phyloP scores from a whole-genome alignment of 164 flowering plant genomes.

The Chimonanthus salicifolius region DNA sequence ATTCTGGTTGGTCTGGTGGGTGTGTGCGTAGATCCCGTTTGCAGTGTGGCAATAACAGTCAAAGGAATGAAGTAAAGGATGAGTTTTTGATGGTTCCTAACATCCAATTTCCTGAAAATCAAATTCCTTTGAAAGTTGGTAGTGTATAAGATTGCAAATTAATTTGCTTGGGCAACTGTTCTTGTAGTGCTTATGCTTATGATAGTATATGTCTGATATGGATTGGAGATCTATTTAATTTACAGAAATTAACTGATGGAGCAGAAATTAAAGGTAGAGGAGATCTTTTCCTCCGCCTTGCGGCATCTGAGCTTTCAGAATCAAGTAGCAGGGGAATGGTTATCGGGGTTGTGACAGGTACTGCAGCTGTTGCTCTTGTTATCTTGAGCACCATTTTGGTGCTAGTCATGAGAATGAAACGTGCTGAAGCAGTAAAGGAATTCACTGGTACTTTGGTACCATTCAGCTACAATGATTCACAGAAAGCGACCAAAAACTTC shows the following conservation, averaged over 20 bases:
- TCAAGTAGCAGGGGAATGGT: conserved; percentile 4
- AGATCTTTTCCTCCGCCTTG: conserved; percentile 4
- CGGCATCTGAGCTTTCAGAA: background rate
- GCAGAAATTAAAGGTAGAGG: background rate
- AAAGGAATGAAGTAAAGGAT: background rate
- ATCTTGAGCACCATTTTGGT: background rate
- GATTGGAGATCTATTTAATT: background rate
- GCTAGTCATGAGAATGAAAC: background rate
- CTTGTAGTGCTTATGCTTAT: conserved; percentile 18
- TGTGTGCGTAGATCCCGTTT: conserved; percentile 15
- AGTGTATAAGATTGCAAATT: conserved; percentile 8
- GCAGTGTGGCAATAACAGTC: conserved; percentile 10
- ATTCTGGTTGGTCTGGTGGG: conserved; percentile 12
- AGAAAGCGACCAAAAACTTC: conserved; percentile 44
- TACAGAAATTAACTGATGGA: background rate
- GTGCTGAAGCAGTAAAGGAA: background rate
- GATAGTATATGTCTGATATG: background rate
- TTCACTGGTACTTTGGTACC: conserved; percentile 38
- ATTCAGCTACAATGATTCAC: conserved; percentile 37
- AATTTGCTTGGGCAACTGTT: conserved; percentile 15
- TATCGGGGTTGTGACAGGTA: conserved; percentile 15
- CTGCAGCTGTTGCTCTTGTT: conserved; percentile 1
- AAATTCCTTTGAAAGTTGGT: background rate
- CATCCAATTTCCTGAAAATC: conserved; percentile 2
- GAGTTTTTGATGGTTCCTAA: background rate